These are phyloP conservation scores for Eustoma russellianum DNA, from an alignment of 257 asterid species.

Conservation along the genomic window DNA sequence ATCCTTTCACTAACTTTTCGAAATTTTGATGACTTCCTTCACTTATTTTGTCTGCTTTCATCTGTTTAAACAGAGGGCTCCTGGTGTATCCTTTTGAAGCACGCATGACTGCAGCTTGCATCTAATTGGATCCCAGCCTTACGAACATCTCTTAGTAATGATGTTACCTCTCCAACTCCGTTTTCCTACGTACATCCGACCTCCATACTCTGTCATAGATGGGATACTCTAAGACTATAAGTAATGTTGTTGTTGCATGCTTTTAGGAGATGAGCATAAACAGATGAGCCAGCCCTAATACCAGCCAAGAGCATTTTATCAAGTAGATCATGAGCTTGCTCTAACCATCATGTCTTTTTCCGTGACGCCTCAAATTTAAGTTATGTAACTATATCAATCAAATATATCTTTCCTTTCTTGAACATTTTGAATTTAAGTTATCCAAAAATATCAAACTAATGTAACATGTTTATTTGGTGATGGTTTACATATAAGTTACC, in stretches of 20 bases:
- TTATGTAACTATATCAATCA: too few species aligned
- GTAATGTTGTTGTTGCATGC: too few species aligned
- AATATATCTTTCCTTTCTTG: too few species aligned
- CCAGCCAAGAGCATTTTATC: slow-evolving; percentile 93
- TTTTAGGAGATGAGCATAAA: slow-evolving; percentile 64
- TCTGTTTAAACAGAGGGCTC: slow-evolving; percentile 87
- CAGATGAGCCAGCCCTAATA: slow-evolving; percentile 54
- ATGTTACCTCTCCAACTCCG: slow-evolving; percentile 41
- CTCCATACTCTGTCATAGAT: too few species aligned
- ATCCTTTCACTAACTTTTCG: slow-evolving; percentile 27
- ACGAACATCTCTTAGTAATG: slow-evolving; percentile 78
- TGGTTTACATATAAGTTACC: too few species aligned
- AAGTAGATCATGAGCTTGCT: slow-evolving; percentile 81
- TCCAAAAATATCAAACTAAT: too few species aligned
- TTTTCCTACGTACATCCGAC: too few species aligned
- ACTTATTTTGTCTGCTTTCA: slow-evolving; percentile 74
- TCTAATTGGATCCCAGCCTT: slow-evolving; percentile 75
- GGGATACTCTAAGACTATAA: too few species aligned
- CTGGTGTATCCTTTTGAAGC: slow-evolving; percentile 55
- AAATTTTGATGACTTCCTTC: slow-evolving; percentile 35
- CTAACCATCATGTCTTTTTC: too few species aligned
- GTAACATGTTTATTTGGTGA: too few species aligned
- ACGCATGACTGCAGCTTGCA: slow-evolving; percentile 62
- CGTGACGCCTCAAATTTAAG: too few species aligned
- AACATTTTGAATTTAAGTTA: too few species aligned